phyloP scores from a whole-genome alignment of 2,329 filamentous ascomycete genomes.

The Fusarium multiceps region DNA sequence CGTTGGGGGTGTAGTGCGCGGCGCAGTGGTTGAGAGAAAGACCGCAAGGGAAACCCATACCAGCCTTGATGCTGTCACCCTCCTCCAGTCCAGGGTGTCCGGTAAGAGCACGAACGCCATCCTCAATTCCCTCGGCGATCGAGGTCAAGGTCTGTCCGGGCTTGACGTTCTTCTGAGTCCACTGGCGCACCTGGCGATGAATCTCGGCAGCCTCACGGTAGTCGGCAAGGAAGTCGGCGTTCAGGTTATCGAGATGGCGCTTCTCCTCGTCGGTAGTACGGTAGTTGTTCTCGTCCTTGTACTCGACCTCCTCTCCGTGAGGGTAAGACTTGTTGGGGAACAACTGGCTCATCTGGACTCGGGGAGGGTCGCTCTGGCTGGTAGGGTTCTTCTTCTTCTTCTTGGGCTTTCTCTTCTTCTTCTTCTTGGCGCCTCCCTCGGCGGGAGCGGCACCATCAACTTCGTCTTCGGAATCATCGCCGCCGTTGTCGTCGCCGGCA shows the following conservation, averaged over 20 bases:
- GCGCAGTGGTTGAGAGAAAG: constrained; percentile 87
- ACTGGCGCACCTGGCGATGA: constrained; percentile 88
- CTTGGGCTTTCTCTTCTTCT: constrained; percentile 86
- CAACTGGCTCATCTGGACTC: constrained; percentile 75
- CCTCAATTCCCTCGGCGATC: constrained; percentile 89
- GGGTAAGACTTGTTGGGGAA: constrained; percentile 80
- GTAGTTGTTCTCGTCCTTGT: constrained; percentile 79
- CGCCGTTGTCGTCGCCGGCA: constrained; percentile 57
- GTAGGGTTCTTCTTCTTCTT: constrained; percentile 83
- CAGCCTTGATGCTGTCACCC: constrained; percentile 80
- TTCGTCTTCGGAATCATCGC: constrained; percentile 65
- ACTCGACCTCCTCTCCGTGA: constrained; percentile 81
- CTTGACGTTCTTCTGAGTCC: constrained; percentile 82
- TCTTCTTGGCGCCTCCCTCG: constrained; percentile 53
- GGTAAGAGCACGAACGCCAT: constrained; percentile 79
- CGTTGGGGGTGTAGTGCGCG: constrained; percentile 88
- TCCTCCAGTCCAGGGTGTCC: constrained; percentile 81
- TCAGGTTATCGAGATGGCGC: constrained; percentile 82
- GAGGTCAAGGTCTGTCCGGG: constrained; percentile 83
- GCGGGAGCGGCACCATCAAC: constrained; percentile 55
- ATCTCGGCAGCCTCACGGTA: constrained; percentile 88
- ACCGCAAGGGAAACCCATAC: constrained; percentile 89
- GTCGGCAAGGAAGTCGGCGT: constrained; percentile 81
- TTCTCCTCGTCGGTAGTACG: constrained; percentile 87
- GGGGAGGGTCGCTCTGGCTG: constrained; percentile 78